Conservation (phyloP, 495 filamentous ascomycete genomes). For the Penicillium mononematosum region DNA sequence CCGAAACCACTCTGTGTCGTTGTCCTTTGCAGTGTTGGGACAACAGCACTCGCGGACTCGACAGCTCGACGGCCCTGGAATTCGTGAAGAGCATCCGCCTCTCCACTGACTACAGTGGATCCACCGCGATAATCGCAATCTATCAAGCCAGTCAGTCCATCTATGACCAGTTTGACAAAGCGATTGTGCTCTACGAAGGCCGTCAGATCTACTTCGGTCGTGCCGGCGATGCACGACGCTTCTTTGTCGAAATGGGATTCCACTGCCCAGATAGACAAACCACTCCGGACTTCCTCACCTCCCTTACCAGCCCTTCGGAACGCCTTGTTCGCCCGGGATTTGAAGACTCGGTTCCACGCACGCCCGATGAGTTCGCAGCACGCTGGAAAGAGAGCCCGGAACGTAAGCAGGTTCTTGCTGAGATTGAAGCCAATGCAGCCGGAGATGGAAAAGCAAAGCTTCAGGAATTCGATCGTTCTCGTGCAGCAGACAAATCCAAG, state of each 20-base stretch:
- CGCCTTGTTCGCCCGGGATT: slow-evolving; percentile 63
- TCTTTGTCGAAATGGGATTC: slow-evolving; percentile 74
- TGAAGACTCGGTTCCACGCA: slow-evolving; percentile 64
- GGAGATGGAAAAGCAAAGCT: slow-evolving; percentile 61
- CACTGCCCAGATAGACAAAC: slow-evolving; percentile 70
- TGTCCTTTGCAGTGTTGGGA: slow-evolving; percentile 82
- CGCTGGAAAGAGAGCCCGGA: slow-evolving; percentile 75
- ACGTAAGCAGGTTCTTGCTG: slow-evolving; percentile 58
- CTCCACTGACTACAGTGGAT: slow-evolving; percentile 62
- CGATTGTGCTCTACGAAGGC: slow-evolving; percentile 75
- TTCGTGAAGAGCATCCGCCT: slow-evolving; percentile 69
- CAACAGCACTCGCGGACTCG: slow-evolving; percentile 71
- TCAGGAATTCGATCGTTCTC: slow-evolving; percentile 66
- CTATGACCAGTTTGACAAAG: slow-evolving; percentile 79
- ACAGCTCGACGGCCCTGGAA: slow-evolving; percentile 78
- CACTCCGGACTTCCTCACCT: slow-evolving; percentile 78
- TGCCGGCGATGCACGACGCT: slow-evolving; percentile 60
- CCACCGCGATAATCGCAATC: slow-evolving; percentile 73
- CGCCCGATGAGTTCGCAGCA: slow-evolving; percentile 72
- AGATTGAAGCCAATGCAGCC: slow-evolving; percentile 69
- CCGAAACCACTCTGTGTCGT: slow-evolving; percentile 63
- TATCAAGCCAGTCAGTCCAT: slow-evolving; percentile 79
- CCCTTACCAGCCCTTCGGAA: slow-evolving; percentile 70
- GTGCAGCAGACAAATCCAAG: slow-evolving; percentile 55
- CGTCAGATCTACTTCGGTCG: slow-evolving; percentile 79